Base-by-base conservation (phyloP, 208 protist genomes). In the Spironucleus salmonicida region DNA sequence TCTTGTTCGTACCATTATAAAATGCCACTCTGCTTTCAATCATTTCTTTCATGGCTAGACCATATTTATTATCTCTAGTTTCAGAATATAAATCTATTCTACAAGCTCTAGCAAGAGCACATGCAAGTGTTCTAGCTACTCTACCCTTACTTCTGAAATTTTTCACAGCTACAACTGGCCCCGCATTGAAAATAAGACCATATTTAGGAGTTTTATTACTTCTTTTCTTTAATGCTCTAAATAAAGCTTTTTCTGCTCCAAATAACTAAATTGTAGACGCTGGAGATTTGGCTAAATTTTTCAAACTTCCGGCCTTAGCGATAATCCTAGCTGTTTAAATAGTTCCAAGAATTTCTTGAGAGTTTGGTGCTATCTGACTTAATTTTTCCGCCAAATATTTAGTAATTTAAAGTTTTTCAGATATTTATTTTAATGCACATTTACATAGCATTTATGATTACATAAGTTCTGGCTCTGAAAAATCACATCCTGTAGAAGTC, bases 201-300 rank as follows among this genome's bases (percentile, higher is more conserved):
- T 81, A 82, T 30, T 82, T 82, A n/a, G 80, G 80, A 35, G 80
- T 82, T 71, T n/a, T 45, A 2, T 78, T 76, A 29, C 23, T 39
- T 76, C 93, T 92, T 75, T 93, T 90, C 87, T 98, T 98, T 40
- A 98, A 85, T n/a, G 89, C 88, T n/a, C 88, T 76, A 84, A 90
- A 91, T 34, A 99, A 89, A 7, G 95, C 95, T 89, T 99, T 99
- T 85, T 99, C 96, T 45, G 96, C 96, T 77, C 96, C 96, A 13
- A 99, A 87, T 82, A 99, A 98, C 85, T 99, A 96, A 42, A 99
- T 94, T 26, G 96, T 99, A 42, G 93, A 98, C 26, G 95, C 95
- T 15, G 96, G 96, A 79, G 93, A 88, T 89, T 99, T 99, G 80
- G 95, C 93, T 23, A 99, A 86, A 84, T 92, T 95, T 19, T 90